Evolutionary conservation across 2,329 filamentous ascomycete species (phyloP), one percentile per base, ranked within the genome.

Genomic region (Lachnellula arida): DNA sequence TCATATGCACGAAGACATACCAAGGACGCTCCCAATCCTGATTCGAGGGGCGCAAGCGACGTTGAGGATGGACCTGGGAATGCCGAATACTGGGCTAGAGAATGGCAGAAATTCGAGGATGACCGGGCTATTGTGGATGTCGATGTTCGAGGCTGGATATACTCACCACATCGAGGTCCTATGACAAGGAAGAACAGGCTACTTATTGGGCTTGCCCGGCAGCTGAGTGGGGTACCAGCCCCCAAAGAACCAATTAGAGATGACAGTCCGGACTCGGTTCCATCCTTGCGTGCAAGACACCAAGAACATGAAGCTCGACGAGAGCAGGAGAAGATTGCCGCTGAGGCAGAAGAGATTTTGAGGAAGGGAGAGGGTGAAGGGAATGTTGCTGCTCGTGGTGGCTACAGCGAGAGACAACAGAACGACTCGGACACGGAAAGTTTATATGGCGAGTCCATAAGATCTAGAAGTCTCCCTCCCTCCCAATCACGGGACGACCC

Each of bases 131-230:
- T 97, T 4, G 89, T 97, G 1, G 93, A 97, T 68, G 90, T 97
- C 5, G 93, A 99, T 70, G 90, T 99, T 23, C 82, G 93, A 63
- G 94, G 94, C 14, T 99, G 95, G 94, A 82, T 97, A 51, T 99
- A 96, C 71, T 84, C 85, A 40, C 93, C 93, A 17, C 89, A 93
- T 66, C 81, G 80, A 62, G 91, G 91, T 0, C 91, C 90, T 4
- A 85, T 97, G 81, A 93, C 84, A 25, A 82, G 92, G 63, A 91
- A 91, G 67, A 95, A 97, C 67, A 82, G 94, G 39, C 78, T 97
- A 58, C 78, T 97, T 65, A 84, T 99, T 53, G 90, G 92, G 0
- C 78, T 97, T 23, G 93, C 93, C 14, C 81, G 92, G 52, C 88
- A 94, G 66, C 75, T 99, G 43, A 96, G 91, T 64, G 94, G 94